Evolutionary conservation across 2,329 filamentous ascomycete species (phyloP), one percentile per base, ranked within the genome.

Genomic region (Aureobasidium pullulans): DNA sequence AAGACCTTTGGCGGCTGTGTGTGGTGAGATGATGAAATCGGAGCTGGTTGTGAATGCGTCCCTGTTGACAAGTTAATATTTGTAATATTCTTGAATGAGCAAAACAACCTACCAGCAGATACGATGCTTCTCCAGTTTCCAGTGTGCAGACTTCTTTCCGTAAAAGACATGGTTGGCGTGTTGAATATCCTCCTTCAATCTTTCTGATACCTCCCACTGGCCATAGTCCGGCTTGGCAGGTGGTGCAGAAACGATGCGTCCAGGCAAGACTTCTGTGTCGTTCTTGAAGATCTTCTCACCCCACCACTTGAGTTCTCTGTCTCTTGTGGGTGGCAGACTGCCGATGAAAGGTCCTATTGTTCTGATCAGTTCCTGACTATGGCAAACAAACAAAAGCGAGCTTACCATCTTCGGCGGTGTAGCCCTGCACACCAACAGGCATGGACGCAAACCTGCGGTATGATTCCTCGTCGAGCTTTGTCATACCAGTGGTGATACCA

Each of bases 1-100:
- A 0, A 78, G 67, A 5, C 74, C 73, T 52, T 70, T 68, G 6
- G 72, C 68, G 16, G 70, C 72, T 2, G 75, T 65, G 64, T 78
- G 76, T 10, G 75, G 75, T 4, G 74, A 77, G 64, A 77, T 77
- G 62, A 78, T 76, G 62, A 77, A 77, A 65, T 77, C 84, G 23
- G 77, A 76, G 66, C 75, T 82, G 2, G 82, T 78, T 0, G 83
- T 85, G 65, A 86, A 82, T 9, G 84, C 84, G 63, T 87, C 85
- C 85, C 84, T 87, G 58, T 5, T 43, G 6, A 37, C 4, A 13
- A 15, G 36, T 62, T 13, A 62, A 37, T 42, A 15, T 31, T 9
- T 57, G 58, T 62, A 57, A 63, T 48, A 59, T 16, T 31, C n/a
- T 32, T 4, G 8, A 7, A n/a, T 2, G 44, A 13, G 3, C 19